A percentile compares a stretch with the other conserved stretches of the same genome.
These are phyloP conservation scores for Tuber magnatum DNA, from an alignment of 495 filamentous ascomycete species.

Conservation along the genomic window DNA sequence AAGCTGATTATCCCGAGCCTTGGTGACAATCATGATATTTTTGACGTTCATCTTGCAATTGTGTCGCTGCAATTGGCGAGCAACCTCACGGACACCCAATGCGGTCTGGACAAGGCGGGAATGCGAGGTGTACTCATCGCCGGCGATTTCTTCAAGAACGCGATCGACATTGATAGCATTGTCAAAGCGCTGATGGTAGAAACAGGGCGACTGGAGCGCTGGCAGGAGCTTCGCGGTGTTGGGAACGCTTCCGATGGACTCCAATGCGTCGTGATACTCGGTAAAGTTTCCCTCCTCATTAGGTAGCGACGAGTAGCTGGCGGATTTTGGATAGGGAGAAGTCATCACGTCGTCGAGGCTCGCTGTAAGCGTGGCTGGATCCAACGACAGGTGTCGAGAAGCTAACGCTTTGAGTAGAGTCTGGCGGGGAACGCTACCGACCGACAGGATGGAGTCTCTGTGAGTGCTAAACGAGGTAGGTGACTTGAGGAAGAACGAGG, in stretches of 20 bases:
- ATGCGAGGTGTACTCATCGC: slow-evolving; percentile 85
- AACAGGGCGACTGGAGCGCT: slow-evolving; percentile 80
- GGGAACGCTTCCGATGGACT: slow-evolving; percentile 43
- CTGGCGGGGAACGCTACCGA: slow-evolving; percentile 60
- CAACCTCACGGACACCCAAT: slow-evolving; percentile 86
- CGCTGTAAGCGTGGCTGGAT: slow-evolving; percentile 24
- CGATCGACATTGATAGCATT: slow-evolving; percentile 91
- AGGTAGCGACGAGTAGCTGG: slow-evolving; percentile 47
- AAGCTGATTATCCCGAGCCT: slow-evolving; percentile 76
- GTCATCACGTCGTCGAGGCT: slow-evolving; percentile 24
- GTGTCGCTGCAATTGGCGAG: slow-evolving; percentile 75
- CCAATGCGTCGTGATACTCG: slow-evolving; percentile 11
- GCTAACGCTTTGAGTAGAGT: slow-evolving; percentile 84
- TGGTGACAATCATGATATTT: slow-evolving; percentile 81
- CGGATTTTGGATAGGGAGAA: slow-evolving; percentile 43
- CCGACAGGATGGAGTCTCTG: slow-evolving; percentile 28
- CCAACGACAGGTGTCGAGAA: slow-evolving; percentile 54
- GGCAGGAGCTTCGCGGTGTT: slow-evolving; percentile 56
- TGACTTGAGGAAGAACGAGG: slow-evolving; percentile 22
- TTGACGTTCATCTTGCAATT: slow-evolving; percentile 63
- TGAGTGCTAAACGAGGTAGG: slow-evolving; percentile 29
- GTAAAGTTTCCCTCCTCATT: slow-evolving; percentile 43
- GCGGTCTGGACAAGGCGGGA: slow-evolving; percentile 90
- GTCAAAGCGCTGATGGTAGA: slow-evolving; percentile 94
- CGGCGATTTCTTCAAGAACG: slow-evolving; percentile 85